Conservation (phyloP, 345 rosid genomes). For the Populus pruinosa region DNA sequence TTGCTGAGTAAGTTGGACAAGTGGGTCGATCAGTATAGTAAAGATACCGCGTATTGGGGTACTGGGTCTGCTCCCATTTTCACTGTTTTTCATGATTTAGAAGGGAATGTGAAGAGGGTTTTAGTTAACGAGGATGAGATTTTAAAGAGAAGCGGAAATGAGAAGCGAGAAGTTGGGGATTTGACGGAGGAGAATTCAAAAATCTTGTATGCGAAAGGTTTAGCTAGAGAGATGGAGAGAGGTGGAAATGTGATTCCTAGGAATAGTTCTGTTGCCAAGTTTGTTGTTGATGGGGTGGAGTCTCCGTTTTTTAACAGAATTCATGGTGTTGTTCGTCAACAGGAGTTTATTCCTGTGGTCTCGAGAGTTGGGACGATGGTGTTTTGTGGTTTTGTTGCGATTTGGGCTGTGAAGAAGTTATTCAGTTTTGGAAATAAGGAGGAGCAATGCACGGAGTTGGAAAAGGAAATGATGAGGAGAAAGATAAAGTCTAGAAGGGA, state of each 20-base stretch:
- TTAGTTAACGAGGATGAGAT: conserved; percentile 57
- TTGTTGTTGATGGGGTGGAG: conserved; percentile 42
- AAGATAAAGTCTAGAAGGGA: conserved; percentile 63
- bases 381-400: conserved; percentile 46
- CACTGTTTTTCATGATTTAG: conserved; percentile 47
- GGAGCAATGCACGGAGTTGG: conserved; percentile 46
- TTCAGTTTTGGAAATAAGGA: conserved; percentile 35
- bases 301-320: conserved; percentile 36
- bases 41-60: conserved; percentile 72
- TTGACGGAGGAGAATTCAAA: conserved; percentile 36
- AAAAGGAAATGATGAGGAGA: conserved; percentile 90
- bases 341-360: conserved; percentile 38
- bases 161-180: conserved; percentile 31
- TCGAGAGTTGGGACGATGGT: conserved; percentile 45
- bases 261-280: conserved; percentile 63
- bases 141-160: conserved; percentile 35
- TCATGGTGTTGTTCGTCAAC: conserved; percentile 28
- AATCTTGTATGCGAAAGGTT: conserved; percentile 45
- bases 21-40: conserved; percentile 60
- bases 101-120: conserved; percentile 59
- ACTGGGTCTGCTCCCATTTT: conserved; percentile 64
- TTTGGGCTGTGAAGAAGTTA: conserved; percentile 51
- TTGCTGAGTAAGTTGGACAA: conserved; percentile 52
- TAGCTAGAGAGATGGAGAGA: conserved; percentile 66
- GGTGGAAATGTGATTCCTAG: conserved; percentile 56